Evolutionary conservation across 2,329 filamentous ascomycete species (phyloP), one percentile per base, ranked within the genome.

Genomic region (Penicillium vulpinum): DNA sequence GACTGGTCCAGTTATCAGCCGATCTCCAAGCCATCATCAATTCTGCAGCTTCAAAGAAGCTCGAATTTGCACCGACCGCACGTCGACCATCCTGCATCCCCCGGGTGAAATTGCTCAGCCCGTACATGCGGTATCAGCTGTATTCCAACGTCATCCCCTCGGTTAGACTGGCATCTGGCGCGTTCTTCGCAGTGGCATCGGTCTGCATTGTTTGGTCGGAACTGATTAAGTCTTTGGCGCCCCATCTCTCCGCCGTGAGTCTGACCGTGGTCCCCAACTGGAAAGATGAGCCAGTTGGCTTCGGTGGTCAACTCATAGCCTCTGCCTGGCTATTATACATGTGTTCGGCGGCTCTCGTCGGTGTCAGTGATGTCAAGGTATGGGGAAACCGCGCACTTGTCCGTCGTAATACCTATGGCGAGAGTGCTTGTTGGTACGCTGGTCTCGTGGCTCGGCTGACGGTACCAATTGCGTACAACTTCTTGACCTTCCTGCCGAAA

Each of bases 371-470:
- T 70, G 91, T 96, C 66, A 95, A 94, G 69, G 92, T 97, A n/a
- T 99, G 94, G 94, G 90, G 94, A 55, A 94, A 95, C 47, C 87
- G 94, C 33, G 93, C 94, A 0, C 81, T 99, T 6, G 93, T 97
- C 45, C 86, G 85, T 57, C 87, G 94, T 56, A 94, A 96, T 70
- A 99, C 94, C 0, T 93, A 95, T 57, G 87, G 91, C 59, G 94
- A 97, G 72, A 91, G 88, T 48, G 94, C 94, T 0, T 95, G 93
- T 65, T 99, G 95, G 92, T 99, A 97, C 71, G 89, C 91, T 1
- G 87, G 91, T 57, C 91, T 97, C 72, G 90, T 97, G 11, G 93
- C 94, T 50, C 91, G 92, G 68, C 85, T 99, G 41, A 96, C 90
- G 1, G 91, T 99, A 0, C 94, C 94, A 0, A 82, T 99, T 9